Conservation (phyloP, 192 early-diverging fungal species). For the Rhizoclosmatium sp. region DNA sequence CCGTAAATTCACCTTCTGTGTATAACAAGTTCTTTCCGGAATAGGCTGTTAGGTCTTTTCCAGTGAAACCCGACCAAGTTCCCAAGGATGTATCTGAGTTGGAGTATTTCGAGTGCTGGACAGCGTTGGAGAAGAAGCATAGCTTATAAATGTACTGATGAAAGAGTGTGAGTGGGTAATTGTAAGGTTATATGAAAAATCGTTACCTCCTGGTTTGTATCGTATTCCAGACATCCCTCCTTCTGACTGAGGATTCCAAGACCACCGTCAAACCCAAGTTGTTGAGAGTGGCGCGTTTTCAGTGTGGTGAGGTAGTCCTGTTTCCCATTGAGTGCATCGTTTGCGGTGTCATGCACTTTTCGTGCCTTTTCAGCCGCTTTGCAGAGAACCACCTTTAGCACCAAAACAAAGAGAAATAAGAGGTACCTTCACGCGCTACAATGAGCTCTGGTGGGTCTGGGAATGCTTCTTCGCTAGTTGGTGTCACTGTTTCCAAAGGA, state of each 20-base stretch:
- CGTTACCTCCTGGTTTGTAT: constrained; percentile 41
- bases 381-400: neutral
- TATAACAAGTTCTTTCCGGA: constrained; percentile 52
- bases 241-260: constrained; percentile 64
- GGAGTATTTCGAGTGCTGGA: constrained; percentile 75
- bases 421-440: constrained; percentile 6
- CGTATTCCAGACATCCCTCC: constrained; percentile 72
- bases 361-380: neutral
- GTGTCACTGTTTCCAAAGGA: neutral
- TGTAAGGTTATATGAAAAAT: too few species aligned
- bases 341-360: constrained; percentile 20
- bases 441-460: constrained; percentile 22
- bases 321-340: constrained; percentile 18
- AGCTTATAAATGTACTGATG: constrained; percentile 75
- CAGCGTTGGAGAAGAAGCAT: constrained; percentile 80
- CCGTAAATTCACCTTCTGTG: constrained; percentile 64
- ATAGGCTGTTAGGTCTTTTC: constrained; percentile 25
- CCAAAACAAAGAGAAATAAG: neutral
- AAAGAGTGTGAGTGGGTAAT: too few species aligned
- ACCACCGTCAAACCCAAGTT: constrained; percentile 76
- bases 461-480: neutral
- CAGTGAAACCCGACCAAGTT: constrained; percentile 30
- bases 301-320: constrained; percentile 44
- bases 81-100: constrained; percentile 55
- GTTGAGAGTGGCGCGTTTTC: constrained; percentile 56